Conservation (phyloP, 140 eudicot genomes). For the Senecio squalidus region DNA sequence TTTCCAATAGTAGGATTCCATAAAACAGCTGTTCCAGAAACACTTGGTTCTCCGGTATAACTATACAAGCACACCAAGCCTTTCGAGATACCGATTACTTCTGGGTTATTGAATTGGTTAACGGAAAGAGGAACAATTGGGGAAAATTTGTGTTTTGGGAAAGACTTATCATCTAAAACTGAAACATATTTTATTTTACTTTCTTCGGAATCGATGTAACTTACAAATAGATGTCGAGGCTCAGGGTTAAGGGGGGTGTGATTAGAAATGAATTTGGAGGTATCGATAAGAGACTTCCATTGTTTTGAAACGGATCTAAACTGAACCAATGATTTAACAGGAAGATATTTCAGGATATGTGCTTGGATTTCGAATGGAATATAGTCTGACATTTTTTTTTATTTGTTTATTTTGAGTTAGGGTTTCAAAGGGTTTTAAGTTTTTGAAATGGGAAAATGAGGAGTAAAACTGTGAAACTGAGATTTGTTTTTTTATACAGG, state of each 20-base stretch:
- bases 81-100: background rate
- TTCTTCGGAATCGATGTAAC: background rate
- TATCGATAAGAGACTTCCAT: background rate
- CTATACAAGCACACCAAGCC: background rate
- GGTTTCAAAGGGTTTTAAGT: too few relatives aligned
- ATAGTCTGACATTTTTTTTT: background rate
- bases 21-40: too few relatives aligned
- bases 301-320: background rate
- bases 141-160: background rate
- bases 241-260: background rate
- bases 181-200: background rate
- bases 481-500: too few relatives aligned
- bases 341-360: background rate
- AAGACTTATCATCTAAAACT: background rate
- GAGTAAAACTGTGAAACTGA: too few relatives aligned
- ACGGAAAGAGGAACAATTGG: background rate
- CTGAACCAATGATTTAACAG: background rate
- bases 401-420: too few relatives aligned
- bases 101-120: background rate
- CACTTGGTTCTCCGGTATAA: too few relatives aligned
- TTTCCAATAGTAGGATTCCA: background rate
- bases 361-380: background rate
- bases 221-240: background rate
- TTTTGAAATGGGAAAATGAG: background rate
- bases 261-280: background rate